phyloP scores from a whole-genome alignment of 306 rosid genomes.

The Ziziphus jujuba region DNA sequence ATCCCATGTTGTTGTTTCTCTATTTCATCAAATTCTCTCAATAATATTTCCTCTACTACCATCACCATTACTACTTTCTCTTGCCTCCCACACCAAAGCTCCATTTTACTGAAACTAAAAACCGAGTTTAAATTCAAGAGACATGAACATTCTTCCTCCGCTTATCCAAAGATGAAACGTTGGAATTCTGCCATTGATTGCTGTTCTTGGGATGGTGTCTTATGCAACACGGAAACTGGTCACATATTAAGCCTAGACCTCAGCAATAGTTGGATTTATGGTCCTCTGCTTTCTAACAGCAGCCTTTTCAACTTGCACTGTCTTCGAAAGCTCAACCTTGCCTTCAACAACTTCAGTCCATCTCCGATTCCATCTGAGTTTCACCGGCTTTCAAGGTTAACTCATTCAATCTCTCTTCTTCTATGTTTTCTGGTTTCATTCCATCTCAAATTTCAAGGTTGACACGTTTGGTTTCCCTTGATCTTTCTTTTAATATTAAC shows the following conservation, averaged over 20 bases:
- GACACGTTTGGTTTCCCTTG: background rate
- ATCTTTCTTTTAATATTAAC: background rate
- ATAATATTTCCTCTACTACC: background rate
- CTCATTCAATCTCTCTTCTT: background rate
- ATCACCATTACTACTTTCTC: background rate
- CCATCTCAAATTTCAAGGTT: background rate
- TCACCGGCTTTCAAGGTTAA: conserved; percentile 1
- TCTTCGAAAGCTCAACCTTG: background rate
- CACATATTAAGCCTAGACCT: background rate
- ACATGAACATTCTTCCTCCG: background rate
- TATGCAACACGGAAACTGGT: too few species aligned
- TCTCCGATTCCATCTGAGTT: background rate
- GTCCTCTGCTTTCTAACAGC: background rate
- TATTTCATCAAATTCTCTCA: background rate
- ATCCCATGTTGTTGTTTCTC: background rate
- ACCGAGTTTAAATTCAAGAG: background rate
- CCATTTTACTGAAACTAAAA: background rate
- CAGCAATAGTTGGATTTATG: background rate
- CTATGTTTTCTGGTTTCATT: background rate
- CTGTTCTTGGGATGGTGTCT: too few species aligned
- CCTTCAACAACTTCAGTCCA: background rate
- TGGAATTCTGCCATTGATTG: background rate
- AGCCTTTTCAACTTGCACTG: conserved; percentile 1
- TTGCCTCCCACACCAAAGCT: conserved; percentile 8
- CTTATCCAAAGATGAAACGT: background rate